Evolutionary conservation across 768 basidiomycete genomes (phyloP), one percentile per base, ranked within the genome.

Genomic region (Lenzites betulinus): DNA sequence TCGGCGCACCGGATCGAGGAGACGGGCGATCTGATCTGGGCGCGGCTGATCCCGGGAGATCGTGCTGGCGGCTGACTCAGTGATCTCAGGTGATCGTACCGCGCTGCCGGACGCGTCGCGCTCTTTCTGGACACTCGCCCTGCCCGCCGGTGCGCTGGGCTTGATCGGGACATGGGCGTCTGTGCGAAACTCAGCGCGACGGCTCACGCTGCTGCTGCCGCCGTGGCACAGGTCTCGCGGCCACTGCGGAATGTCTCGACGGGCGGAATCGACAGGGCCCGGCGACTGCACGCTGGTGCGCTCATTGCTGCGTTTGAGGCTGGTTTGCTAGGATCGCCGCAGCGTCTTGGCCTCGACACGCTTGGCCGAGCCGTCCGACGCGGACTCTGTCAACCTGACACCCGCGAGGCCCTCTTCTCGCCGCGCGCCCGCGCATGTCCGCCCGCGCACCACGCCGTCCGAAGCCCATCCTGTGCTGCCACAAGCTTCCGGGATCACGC

Each of bases 361-460:
- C 6, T 4, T 11, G 30, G 30, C 30, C 30, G 30, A 33, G 30
- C 30, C 48, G 18, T 7, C 28, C 49, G 33, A 36, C 28, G 12
- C n/a, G 25, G 30, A n/a, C 54, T 48, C 25, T 48, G 55, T 48
- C 33, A 49, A 57, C 46, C 13, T 49, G 48, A 42, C 56, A 58
- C 18, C 48, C n/a, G n/a, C n/a, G 56, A 58, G 50, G 48, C 48
- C 30, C 48, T 33, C 36, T 22, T 13, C 56, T 33, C 48, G 48
- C 56, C 47, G 47, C 28, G 26, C 25, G n/a, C 36, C 18, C 48
- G 18, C 39, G 2, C 44, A 25, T 25, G 23, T 22, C 13, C 44
- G 22, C 44, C 22, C 44, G 5, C 44, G 22, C 5, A 22, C 20
- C 43, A 44, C 43, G 43, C 20, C 15, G 18, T 13, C 16, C 43